Evolutionary conservation across 2,329 filamentous ascomycete species (phyloP).

Genomic region (Biscogniauxia mediterranea): DNA sequence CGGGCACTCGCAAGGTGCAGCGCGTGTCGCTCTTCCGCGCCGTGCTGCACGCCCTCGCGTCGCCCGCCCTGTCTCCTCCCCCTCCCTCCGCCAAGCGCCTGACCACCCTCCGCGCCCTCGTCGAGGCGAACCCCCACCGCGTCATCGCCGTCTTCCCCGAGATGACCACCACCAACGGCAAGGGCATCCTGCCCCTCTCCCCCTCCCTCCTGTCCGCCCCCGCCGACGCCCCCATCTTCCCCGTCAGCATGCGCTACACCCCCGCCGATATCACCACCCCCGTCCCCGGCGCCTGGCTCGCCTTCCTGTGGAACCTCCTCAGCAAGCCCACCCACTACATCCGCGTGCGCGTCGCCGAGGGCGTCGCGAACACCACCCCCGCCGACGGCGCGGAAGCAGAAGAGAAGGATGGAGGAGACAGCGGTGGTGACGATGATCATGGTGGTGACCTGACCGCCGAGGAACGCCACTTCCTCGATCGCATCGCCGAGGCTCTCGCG

Average conservation of each 20-base stretch:
- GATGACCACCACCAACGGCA: conserved; percentile 90
- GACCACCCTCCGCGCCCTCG: conserved; percentile 61
- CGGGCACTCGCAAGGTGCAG: conserved; percentile 68
- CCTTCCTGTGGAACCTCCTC: conserved; percentile 83
- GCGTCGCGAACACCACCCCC: conserved; percentile 53
- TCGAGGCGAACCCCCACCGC: conserved; percentile 67
- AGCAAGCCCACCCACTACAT: conserved; percentile 85
- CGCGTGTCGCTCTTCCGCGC: conserved; percentile 75
- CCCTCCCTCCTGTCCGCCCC: conserved; percentile 71
- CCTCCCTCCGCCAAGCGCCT: conserved; percentile 48
- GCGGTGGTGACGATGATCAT: conserved; percentile 24
- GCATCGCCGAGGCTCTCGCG: conserved; percentile 82
- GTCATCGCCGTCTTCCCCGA: conserved; percentile 89
- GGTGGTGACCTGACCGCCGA: conserved; percentile 42
- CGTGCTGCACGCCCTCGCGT: conserved; percentile 68
- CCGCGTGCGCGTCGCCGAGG: conserved; percentile 83
- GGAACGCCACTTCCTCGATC: conserved; percentile 72
- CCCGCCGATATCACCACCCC: conserved; percentile 89
- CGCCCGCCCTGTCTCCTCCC: conserved; percentile 42
- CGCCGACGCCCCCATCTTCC: conserved; percentile 74
- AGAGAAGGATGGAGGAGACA: conserved; percentile 24
- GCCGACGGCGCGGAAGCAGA: conserved; percentile 6
- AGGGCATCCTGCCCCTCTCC: conserved; percentile 81
- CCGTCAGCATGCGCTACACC: conserved; percentile 85
- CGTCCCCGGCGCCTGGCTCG: conserved; percentile 68